Evolutionary conservation across 2,329 filamentous ascomycete genomes (phyloP).

Genomic region (Aspergillus sclerotialis): DNA sequence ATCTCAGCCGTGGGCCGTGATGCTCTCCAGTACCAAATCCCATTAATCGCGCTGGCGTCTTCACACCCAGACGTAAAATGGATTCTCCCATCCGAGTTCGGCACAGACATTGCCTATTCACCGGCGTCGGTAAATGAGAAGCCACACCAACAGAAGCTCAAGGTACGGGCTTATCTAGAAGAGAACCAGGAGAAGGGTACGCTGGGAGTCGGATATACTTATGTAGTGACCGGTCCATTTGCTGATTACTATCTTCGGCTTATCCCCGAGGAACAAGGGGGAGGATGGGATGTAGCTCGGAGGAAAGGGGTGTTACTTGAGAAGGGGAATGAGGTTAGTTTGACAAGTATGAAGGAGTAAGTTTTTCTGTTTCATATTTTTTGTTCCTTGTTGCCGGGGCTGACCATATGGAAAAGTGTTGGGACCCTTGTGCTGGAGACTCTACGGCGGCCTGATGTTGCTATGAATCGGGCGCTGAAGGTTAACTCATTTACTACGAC

Average conservation of each 20-base stretch:
- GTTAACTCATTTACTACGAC: constrained; percentile 67
- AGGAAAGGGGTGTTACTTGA: constrained; percentile 57
- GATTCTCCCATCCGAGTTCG: constrained; percentile 64
- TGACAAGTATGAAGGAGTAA: constrained; percentile 67
- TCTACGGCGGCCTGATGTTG: constrained; percentile 49
- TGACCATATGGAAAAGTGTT: constrained; percentile 43
- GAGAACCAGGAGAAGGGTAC: constrained; percentile 44
- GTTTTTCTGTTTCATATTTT: constrained; percentile 19
- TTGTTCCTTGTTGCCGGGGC: neutral
- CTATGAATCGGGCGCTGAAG: constrained; percentile 52
- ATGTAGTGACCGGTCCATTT: constrained; percentile 64
- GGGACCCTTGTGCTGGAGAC: constrained; percentile 59
- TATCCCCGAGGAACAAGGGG: constrained; percentile 27
- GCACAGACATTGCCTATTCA: constrained; percentile 58
- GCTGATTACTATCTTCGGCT: constrained; percentile 54
- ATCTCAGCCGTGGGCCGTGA: constrained; percentile 58
- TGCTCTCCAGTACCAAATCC: constrained; percentile 55
- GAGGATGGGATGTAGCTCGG: constrained; percentile 53
- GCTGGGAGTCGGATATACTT: constrained; percentile 55
- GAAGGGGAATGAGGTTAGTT: constrained; percentile 55
- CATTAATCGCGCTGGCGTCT: constrained; percentile 55
- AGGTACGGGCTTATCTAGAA: constrained; percentile 56
- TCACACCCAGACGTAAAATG: constrained; percentile 48
- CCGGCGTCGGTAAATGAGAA: constrained; percentile 53
- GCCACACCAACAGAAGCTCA: constrained; percentile 64